Percentiles rank a stretch among this genome's conserved stretches.
phyloP scores from a whole-genome alignment of 345 rosid genomes.

The Lepidium sativum region DNA sequence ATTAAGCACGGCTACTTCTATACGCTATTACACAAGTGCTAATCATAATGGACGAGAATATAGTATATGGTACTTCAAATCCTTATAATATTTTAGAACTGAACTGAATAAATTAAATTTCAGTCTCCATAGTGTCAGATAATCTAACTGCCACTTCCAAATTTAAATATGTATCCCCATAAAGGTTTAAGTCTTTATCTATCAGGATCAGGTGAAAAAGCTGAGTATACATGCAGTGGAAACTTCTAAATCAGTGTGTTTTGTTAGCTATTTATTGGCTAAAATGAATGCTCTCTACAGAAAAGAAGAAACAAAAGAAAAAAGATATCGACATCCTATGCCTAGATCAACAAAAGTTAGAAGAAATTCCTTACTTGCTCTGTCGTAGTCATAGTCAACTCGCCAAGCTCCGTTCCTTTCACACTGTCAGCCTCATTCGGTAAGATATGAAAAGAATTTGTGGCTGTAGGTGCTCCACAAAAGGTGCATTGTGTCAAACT shows the following conservation, averaged over 20 bases:
- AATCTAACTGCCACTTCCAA: background rate
- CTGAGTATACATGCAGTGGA: background rate
- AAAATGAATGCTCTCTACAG: background rate
- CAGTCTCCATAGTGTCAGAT: background rate
- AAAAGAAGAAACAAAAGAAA: background rate
- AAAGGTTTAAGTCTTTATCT: background rate
- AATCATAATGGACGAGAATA: background rate
- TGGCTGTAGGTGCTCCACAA: constrained; percentile 43
- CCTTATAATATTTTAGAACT: background rate
- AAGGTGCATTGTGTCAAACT: constrained; percentile 38
- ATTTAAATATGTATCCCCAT: background rate
- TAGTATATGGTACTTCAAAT: background rate
- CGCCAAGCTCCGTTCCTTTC: constrained; percentile 31
- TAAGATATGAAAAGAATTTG: constrained; percentile 58
- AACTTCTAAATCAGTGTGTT: background rate
- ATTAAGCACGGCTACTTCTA: background rate
- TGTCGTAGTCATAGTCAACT: constrained; percentile 29
- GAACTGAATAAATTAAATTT: background rate
- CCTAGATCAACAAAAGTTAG: background rate
- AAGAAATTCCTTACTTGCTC: constrained; percentile 45
- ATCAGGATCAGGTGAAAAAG: background rate
- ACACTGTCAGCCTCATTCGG: constrained; percentile 35
- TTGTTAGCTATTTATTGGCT: background rate
- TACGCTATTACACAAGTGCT: background rate
- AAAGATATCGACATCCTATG: background rate